Base-by-base conservation (phyloP, 2,329 filamentous ascomycete genomes). In the Bipolaris sorokiniana region DNA sequence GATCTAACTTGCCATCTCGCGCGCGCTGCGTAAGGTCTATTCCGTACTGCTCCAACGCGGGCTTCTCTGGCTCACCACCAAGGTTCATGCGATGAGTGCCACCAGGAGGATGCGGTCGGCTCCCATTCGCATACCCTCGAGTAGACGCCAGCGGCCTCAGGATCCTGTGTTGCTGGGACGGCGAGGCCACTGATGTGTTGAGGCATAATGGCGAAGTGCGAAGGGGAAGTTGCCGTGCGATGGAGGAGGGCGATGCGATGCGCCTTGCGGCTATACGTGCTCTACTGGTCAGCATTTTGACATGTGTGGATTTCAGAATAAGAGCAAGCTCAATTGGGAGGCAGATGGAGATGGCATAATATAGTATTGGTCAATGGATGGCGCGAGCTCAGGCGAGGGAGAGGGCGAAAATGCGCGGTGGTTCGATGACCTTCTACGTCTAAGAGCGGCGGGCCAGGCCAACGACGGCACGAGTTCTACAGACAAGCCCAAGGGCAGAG, bases 61-160 rank as follows among this genome's bases (percentile, higher is more conserved):
- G 83, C 78, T 97, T 97, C 77, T 97, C 84, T 5, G 81, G 80
- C 65, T 86, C 90, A 54, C 85, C 87, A 53, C 91, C 86, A 74
- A 98, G 79, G 73, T 98, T 88, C 93, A 98, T 98, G 63, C 90
- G 90, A 78, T 97, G 92, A 1, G 92, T 97, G 54, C 93, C 93
- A 48, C 94, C 94, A 0, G 94, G 92, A 1, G 92, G 93, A 64
- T 95, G 91, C 61, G 92, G 91, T 58, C 83, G 90, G 57, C 83
- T 69, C 44, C 75, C 72, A 65, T 68, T 88, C 57, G 88, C 84
- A 77, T 90, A 90, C 46, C 71, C 76, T 53, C 88, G 83, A 11
- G 77, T 65, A 13, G 78, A 66, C 37, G 76, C 66, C 9, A 73
- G 72, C 3, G 84, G 81, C 5, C 81, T 33, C 6, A 54, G 38